Conservation (phyloP, 2,329 filamentous ascomycete species). For the Dothideomycetidae sp. region DNA sequence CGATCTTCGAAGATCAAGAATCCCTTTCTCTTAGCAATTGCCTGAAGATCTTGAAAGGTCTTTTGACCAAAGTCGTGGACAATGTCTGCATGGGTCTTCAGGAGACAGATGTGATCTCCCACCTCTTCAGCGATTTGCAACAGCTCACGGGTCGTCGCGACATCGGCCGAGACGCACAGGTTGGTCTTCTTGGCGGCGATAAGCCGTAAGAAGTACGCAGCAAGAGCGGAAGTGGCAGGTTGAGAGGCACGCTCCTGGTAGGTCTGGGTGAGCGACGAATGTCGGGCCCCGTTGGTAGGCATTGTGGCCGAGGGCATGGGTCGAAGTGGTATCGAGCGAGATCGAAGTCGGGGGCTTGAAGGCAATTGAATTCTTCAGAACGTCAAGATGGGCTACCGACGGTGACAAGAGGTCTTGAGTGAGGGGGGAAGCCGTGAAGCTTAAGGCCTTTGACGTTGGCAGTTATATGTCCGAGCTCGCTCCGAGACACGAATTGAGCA, state of each 20-base stretch:
- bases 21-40: constrained; percentile 34
- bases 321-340: too few species aligned
- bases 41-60: constrained; percentile 35
- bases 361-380: too few species aligned
- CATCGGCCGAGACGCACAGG: constrained; percentile 42
- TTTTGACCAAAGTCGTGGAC: constrained; percentile 46
- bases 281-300: constrained; percentile 12
- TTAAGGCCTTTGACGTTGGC: too few species aligned
- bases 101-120: constrained; percentile 45
- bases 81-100: constrained; percentile 49
- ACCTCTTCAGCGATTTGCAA: constrained; percentile 43
- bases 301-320: constrained; percentile 1
- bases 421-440: too few species aligned
- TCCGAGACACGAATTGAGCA: neutral
- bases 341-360: too few species aligned
- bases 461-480: neutral
- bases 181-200: constrained; percentile 38
- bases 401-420: too few species aligned
- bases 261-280: constrained; percentile 29
- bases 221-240: constrained; percentile 30
- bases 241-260: constrained; percentile 33
- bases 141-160: constrained; percentile 41
- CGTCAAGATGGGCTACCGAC: too few species aligned
- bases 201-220: constrained; percentile 34
- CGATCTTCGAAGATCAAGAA: constrained; percentile 42